Base-by-base conservation (phyloP, 371 early-diverging fungal genomes). In the Actinomucor elegans region DNA sequence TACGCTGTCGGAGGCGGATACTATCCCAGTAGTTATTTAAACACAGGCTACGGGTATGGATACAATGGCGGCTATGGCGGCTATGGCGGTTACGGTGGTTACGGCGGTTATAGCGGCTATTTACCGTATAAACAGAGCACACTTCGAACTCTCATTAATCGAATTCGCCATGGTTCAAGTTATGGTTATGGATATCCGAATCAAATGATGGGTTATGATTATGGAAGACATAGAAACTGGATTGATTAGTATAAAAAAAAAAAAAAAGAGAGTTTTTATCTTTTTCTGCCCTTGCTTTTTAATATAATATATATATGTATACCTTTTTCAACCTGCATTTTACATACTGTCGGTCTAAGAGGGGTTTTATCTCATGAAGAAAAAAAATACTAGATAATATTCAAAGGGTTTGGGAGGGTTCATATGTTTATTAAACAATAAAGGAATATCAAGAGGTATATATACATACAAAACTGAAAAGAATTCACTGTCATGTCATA, bases 141-240 rank as follows among this genome's bases (percentile, higher is more conserved):
- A 26, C 17, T 61, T 29, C 45, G 61, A 40, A 47, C 24, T 23
- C 40, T 61, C 21, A 51, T 37, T 31, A 61, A 61, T 31, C 44
- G 52, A 23, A 37, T 61, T 51, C 61, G 61, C n/a, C 56, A 61
- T 26, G 61, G 61, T 17, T 49, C 55, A 40, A 51, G 46, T 37
- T 61, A 55, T 28, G 44, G 37, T 4, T 35, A 60, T 45, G 31
- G 37, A n/a, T 55, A 61, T 23, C 55, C 45, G 15, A 34, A 51
- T 21, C 38, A 47, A 33, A 26, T 32, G 15, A 12, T 49, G 32
- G 54, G 57, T 7, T 55, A 61, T 29, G 61, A 54, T 6, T 61
- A 61, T 42, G 61, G 61, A 46, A 50, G 61, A 52, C 47, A 61
- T 26, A 26, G 61, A 47, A 60, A 34, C 44, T 61, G 55, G 47